A percentile compares a stretch with the other conserved stretches of the same genome.
phyloP scores from a whole-genome alignment of 2,329 filamentous ascomycete genomes.

The Aspergillus hiratsukae region DNA sequence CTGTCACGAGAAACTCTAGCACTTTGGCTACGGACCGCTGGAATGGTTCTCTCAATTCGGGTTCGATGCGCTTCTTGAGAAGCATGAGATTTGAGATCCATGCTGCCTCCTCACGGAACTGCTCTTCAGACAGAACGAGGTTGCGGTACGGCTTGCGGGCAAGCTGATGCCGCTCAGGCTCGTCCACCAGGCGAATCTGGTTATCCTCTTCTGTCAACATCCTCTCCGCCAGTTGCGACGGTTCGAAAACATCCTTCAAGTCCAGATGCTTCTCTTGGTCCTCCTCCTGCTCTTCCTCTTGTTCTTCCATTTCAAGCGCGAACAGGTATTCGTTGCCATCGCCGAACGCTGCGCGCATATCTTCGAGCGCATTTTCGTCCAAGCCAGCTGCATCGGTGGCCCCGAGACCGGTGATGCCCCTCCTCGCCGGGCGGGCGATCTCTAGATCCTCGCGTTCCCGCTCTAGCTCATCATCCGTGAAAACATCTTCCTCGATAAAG shows the following conservation, averaged over 20 bases:
- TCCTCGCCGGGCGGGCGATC: conserved; percentile 73
- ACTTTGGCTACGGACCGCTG: conserved; percentile 86
- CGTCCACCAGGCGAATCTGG: conserved; percentile 77
- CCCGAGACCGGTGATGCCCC: conserved; percentile 61
- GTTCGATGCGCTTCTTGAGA: conserved; percentile 73
- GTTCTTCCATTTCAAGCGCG: conserved; percentile 83
- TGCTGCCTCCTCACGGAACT: conserved; percentile 80
- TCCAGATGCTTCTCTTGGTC: conserved; percentile 80
- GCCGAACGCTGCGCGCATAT: conserved; percentile 94
- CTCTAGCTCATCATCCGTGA: conserved; percentile 75
- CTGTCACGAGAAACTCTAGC: conserved; percentile 88
- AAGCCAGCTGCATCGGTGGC: conserved; percentile 77
- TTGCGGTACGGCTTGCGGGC: conserved; percentile 85
- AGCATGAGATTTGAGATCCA: conserved; percentile 92
- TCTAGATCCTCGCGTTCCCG: conserved; percentile 80
- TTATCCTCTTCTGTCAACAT: conserved; percentile 96
- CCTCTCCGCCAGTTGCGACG: conserved; percentile 87
- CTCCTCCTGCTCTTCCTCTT: conserved; percentile 71
- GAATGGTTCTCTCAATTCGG: conserved; percentile 75
- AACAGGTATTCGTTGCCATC: conserved; percentile 95
- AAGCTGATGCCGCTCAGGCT: conserved; percentile 91
- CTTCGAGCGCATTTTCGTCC: conserved; percentile 87
- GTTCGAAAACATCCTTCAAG: conserved; percentile 97
- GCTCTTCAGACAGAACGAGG: conserved; percentile 72
- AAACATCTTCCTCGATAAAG: conserved; percentile 95